These are phyloP conservation scores for Copromyces sp. DNA, from an alignment of 495 filamentous ascomycete genomes.

Conservation along the genomic window DNA sequence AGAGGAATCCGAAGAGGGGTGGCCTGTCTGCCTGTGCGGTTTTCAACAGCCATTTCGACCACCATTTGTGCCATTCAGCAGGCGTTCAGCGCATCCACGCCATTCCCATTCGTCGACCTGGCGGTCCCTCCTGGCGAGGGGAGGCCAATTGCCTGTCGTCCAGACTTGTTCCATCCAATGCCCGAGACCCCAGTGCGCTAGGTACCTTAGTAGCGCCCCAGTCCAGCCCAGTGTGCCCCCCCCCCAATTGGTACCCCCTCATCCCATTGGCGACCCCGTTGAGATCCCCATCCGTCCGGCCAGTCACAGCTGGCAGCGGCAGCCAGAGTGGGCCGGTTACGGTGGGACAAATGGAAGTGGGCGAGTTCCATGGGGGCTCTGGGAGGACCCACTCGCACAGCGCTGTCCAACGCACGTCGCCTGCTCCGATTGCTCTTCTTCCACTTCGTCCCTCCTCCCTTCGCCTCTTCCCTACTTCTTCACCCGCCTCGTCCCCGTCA, in stretches of 20 bases:
- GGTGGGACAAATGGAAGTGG: not conserved
- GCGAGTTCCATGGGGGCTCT: not conserved
- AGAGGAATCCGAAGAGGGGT: not conserved
- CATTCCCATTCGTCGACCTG: not conserved
- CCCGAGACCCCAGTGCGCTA: slow-evolving; percentile 19
- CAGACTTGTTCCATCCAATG: slow-evolving; percentile 16
- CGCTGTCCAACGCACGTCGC: slow-evolving; percentile 28
- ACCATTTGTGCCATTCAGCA: not conserved
- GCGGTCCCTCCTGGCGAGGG: not conserved
- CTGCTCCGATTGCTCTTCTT: slow-evolving; percentile 27
- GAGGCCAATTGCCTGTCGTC: slow-evolving; percentile 19
- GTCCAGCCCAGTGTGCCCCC: slow-evolving; percentile 6
- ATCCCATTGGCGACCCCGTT: not conserved
- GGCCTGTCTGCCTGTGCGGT: slow-evolving; percentile 22
- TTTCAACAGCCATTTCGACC: not conserved
- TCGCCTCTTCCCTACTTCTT: slow-evolving; percentile 26
- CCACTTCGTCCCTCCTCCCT: slow-evolving; percentile 19
- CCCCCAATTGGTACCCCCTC: not conserved
- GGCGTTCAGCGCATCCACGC: not conserved
- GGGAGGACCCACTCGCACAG: slow-evolving; percentile 8
- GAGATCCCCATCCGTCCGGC: not conserved
- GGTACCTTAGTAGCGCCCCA: slow-evolving; percentile 16
- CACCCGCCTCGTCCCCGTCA: slow-evolving; percentile 15
- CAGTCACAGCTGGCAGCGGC: not conserved
- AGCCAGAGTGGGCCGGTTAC: not conserved